Evolutionary conservation across 495 filamentous ascomycete genomes (phyloP).

Genomic region (Neurospora cerealis): DNA sequence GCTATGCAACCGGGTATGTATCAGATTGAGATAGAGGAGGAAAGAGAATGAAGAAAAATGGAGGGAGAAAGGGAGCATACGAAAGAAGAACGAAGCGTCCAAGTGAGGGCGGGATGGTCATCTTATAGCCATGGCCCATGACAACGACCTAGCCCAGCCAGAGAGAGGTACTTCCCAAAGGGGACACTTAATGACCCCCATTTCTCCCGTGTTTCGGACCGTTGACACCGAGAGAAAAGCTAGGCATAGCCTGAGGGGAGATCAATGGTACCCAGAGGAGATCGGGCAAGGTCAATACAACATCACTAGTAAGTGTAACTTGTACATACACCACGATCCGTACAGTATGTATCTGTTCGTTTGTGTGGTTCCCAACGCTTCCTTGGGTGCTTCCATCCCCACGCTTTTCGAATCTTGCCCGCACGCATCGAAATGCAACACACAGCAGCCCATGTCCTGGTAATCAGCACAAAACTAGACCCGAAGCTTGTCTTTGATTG

Average conservation of each 20-base stretch:
- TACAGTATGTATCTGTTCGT: not conserved
- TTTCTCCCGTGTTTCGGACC: slow-evolving; percentile 39
- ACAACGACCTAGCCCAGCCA: not conserved
- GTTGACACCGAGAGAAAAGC: slow-evolving; percentile 36
- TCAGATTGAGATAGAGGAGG: not conserved
- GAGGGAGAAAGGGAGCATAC: not conserved
- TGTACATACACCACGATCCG: not conserved
- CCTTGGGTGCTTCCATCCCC: not conserved
- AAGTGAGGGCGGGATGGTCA: not conserved
- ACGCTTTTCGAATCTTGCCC: not conserved
- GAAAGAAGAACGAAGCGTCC: not conserved
- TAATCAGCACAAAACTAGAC: not conserved
- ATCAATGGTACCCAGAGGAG: not conserved
- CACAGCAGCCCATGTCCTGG: not conserved
- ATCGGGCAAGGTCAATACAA: not conserved
- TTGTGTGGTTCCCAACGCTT: not conserved
- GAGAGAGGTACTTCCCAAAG: not conserved
- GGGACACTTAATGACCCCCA: slow-evolving; percentile 9
- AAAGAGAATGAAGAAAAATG: not conserved
- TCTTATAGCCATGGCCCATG: slow-evolving; percentile 15
- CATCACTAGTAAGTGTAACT: not conserved
- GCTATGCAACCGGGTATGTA: not conserved
- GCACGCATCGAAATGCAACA: not conserved
- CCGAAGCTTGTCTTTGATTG: not conserved
- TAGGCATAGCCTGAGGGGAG: slow-evolving; percentile 25